Base-by-base conservation (phyloP, 2,329 filamentous ascomycete genomes). In the Neofusicoccum laricinum region DNA sequence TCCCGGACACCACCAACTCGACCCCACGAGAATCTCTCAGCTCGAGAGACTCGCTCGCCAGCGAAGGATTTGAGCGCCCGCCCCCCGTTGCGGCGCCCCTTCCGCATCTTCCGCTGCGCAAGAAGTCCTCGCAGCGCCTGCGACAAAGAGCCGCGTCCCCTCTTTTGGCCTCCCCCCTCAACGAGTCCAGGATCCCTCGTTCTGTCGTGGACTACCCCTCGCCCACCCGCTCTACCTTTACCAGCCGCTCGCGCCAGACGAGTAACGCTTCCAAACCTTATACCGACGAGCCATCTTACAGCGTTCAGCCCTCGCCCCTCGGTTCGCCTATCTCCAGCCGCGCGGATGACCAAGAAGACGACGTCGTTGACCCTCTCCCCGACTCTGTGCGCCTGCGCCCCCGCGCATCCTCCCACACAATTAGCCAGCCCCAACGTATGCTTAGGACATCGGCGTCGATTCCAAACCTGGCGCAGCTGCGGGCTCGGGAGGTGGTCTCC, bases 371-470 rank as follows among this genome's bases (percentile, higher is more conserved):
- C n/a, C 30, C 53, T 10, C 43, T 59, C 36, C 63, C 55, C 34
- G 53, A 49, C 30, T 40, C 32, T 12, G 34, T 45, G 25, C 63
- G 43, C 12, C 41, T 48, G 30, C 63, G 63, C 38, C 63, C 63
- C 10, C 63, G 63, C 36, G 72, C 67, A 55, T 72, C 74, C 6
- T 75, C 76, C 30, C 72, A 74, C 21, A 64, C 63, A 1, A 57
- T 49, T 36, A 59, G 19, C 30, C 40, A 64, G 55, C 63, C 63
- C 7, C 55, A 51, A 19, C 63, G 55, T 21, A 8, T 17, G 36
- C 64, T 78, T 21, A 68, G 75, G 59, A 69, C 73, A 5, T 73
- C 75, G 1, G 74, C 74, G 15, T 78, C 77, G 19, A 77, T 77
- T 57, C 74, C 76, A 2, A 73, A 76, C 68, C 76, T 76, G 55